phyloP scores from a whole-genome alignment of 192 early-diverging fungal genomes.

The Rhizoclosmatium sp. region DNA sequence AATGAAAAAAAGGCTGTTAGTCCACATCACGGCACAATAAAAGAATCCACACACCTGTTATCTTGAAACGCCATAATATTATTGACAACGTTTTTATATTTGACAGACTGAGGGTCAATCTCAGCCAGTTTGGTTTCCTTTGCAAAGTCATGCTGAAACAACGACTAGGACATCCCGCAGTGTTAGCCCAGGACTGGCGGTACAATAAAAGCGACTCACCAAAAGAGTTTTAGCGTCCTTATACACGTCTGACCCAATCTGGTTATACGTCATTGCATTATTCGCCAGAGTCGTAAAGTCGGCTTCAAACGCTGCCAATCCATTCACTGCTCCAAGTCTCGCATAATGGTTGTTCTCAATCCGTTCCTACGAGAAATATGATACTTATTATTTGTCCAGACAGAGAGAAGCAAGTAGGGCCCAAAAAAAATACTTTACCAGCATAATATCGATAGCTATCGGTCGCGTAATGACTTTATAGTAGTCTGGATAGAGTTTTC shows the following conservation, averaged over 20 bases:
- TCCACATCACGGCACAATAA: neutral
- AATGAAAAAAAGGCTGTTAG: neutral
- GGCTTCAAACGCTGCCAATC: conserved; percentile 63
- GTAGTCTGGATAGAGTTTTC: conserved; percentile 85
- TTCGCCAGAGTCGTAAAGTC: conserved; percentile 90
- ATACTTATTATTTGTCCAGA: neutral
- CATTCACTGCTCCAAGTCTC: conserved; percentile 4
- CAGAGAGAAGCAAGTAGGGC: neutral
- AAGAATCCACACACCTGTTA: neutral
- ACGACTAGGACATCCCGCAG: neutral
- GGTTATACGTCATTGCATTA: conserved; percentile 93
- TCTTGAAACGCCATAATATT: conserved; percentile 21
- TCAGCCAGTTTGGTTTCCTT: conserved; percentile 30
- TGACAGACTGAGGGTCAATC: conserved; percentile 14
- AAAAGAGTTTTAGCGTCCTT: conserved; percentile 81
- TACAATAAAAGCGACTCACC: neutral
- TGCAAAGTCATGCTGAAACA: conserved; percentile 37
- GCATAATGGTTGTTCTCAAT: conserved; percentile 77
- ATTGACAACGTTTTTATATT: conserved; percentile 27
- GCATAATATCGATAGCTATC: conserved; percentile 89
- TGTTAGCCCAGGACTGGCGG: too few species aligned
- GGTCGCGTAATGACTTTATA: conserved; percentile 89
- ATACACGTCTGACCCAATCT: conserved; percentile 89
- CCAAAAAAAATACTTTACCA: neutral
- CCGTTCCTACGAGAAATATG: conserved; percentile 53